Percentiles rank a stretch among this genome's conserved stretches.
phyloP scores from a whole-genome alignment of 768 basidiomycete species.

The Leccinum subgranulosum region DNA sequence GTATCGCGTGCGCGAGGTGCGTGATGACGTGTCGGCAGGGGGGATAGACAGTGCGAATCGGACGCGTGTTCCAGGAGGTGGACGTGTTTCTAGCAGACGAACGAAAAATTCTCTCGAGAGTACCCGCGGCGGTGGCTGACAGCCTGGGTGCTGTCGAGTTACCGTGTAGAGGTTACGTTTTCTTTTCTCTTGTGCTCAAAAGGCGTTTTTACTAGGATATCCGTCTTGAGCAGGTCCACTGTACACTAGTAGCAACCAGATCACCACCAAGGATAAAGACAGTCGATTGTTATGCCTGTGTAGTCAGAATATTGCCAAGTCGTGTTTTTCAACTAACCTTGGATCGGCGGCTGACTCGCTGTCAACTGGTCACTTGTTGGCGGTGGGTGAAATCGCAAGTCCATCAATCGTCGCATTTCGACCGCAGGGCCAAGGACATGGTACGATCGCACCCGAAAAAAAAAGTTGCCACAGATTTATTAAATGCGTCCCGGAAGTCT shows the following conservation, averaged over 20 bases:
- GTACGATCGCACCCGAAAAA: too few relatives aligned
- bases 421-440: too few relatives aligned
- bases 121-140: neutral
- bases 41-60: neutral
- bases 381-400: too few relatives aligned
- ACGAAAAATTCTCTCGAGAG: constrained; percentile 15
- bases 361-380: too few relatives aligned
- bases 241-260: neutral
- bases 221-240: neutral
- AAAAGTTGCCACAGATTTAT: neutral
- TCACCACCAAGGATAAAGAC: neutral
- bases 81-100: constrained; percentile 8
- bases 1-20: constrained; percentile 13
- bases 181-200: neutral
- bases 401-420: too few relatives aligned
- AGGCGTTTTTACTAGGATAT: neutral
- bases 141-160: neutral
- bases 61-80: neutral
- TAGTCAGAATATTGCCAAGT: neutral
- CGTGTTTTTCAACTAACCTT: too few relatives aligned
- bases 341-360: too few relatives aligned
- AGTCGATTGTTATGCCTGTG: too few relatives aligned
- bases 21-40: neutral
- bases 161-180: neutral
- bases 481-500: neutral